Base-by-base conservation (phyloP, 2,329 filamentous ascomycete genomes). In the Coniochaeta sp. region DNA sequence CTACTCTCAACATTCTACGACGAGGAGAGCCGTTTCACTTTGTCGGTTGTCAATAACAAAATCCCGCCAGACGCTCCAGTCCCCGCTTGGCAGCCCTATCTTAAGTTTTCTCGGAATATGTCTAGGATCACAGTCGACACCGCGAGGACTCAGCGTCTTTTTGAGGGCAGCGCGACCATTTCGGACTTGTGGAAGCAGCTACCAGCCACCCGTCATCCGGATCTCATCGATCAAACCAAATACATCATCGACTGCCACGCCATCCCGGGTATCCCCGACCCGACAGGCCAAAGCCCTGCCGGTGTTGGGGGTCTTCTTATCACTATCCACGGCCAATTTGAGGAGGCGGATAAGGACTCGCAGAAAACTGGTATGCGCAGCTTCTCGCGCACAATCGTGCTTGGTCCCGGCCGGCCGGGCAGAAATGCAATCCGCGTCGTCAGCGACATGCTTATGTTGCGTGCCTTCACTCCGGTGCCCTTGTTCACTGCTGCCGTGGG, bases 241-340 rank as follows among this genome's bases (percentile, higher is more conserved):
- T 96, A 91, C 80, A 84, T 91, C 58, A 86, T 96, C 69, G 91
- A 96, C 73, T 93, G 90, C 65, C 88, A 91, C 67, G 82, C 88
- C 17, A 78, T 93, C 36, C 83, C 87, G 1, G 86, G 88, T 36
- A 80, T 96, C 26, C 81, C 83, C 2, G 91, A 96, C 66, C 87
- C 86, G 2, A 82, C 81, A 14, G 85, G 86, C 1, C 80, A 87
- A 64, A 87, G 80, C 62, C 71, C 76, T 1, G 76, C 77, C 22
- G 90, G 90, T 5, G 90, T 93, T 22, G 89, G 90, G 64, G 91
- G 91, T 8, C 83, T 96, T 64, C 81, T 90, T 57, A 83, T 96
- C 65, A 88, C 83, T 8, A 81, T 93, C n/a, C 89, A 95, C 67
- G 90, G 91, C 63, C 89, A 93, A 68, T 96, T 91, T 62, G 87